Evolutionary conservation across 129 eudicot genomes (phyloP), one percentile per base, ranked within the genome.

Genomic region (Pulicaria dysenterica): DNA sequence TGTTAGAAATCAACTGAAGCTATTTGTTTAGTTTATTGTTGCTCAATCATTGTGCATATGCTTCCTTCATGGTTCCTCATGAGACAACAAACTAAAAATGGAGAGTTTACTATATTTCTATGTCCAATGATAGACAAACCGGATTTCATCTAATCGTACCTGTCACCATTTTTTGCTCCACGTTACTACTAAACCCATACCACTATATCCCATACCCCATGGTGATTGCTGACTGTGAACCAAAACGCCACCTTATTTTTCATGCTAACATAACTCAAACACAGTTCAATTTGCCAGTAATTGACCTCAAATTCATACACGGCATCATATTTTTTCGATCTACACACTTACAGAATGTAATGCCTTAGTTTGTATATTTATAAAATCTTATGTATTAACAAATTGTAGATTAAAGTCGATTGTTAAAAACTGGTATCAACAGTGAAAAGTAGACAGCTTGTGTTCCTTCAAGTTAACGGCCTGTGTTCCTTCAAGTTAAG

Each of bases 281-380:
- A 17, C 6, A 39, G 8, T 48, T 41, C 50, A 9, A n/a, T 9
- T 64, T 73, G 60, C 73, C 70, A 44, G 78, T 65, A 81, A 56
- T 7, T 39, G 40, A 17, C 8, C 40, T 3, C 42, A 69, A 12
- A 16, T 42, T 42, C 54, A 48, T 76, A 12, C 64, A 5, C 53
- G 41, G 41, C 48, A 54, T 61, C 50, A 7, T 1, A 12, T 60
- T 43, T 57, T 38, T 12, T 24, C 17, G 6, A 15, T 48, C 12
- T 64, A 11, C 70, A 11, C 14, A 65, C 13, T 45, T 11, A 62
- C 75, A 2, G 56, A 49, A 51, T 37, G 24, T 24, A 43, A n/a
- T 7, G 39, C 17, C 61, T 16, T 16, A 55, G 61, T 7, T 10
- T 17, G 7, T 6, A 60, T 60, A 9, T 39, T 38, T 47, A 13